Percentiles rank a stretch among this genome's conserved stretches.
These are phyloP conservation scores for Manihot esculenta DNA, from an alignment of 441 rosid genomes.

Conservation along the genomic window DNA sequence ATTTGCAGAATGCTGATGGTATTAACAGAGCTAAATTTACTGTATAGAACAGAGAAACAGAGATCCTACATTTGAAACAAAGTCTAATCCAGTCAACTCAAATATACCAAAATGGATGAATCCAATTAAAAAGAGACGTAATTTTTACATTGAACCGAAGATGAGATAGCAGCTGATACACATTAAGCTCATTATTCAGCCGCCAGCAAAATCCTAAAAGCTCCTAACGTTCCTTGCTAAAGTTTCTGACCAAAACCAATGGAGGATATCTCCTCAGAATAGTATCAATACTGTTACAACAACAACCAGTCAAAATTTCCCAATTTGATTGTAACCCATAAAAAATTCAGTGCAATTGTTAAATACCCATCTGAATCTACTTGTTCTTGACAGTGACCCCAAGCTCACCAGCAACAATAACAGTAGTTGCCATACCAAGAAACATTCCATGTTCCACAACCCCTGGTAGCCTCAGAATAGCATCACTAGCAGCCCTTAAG, in stretches of 20 bases:
- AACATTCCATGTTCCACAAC: constrained; percentile 97
- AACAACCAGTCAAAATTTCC: not conserved
- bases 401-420: constrained; percentile 83
- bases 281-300: constrained; percentile 1
- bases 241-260: not conserved
- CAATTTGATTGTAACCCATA: constrained; percentile 7
- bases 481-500: constrained; percentile 66
- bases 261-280: not conserved
- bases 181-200: constrained; percentile 17
- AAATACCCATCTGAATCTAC: constrained; percentile 18
- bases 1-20: not conserved
- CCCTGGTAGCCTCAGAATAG: constrained; percentile 71
- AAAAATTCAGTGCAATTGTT: not conserved
- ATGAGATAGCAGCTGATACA: constrained; percentile 10
- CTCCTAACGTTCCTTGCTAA: not conserved
- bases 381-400: constrained; percentile 66
- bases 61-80: not conserved
- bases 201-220: constrained; percentile 2
- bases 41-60: not conserved
- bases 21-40: not conserved
- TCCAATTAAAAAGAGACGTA: not conserved
- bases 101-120: not conserved
- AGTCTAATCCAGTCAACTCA: not conserved
- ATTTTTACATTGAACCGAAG: constrained; percentile 1
- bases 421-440: constrained; percentile 86